Evolutionary conservation across 2,329 filamentous ascomycete genomes (phyloP).

Genomic region (Cryphonectria radicalis): DNA sequence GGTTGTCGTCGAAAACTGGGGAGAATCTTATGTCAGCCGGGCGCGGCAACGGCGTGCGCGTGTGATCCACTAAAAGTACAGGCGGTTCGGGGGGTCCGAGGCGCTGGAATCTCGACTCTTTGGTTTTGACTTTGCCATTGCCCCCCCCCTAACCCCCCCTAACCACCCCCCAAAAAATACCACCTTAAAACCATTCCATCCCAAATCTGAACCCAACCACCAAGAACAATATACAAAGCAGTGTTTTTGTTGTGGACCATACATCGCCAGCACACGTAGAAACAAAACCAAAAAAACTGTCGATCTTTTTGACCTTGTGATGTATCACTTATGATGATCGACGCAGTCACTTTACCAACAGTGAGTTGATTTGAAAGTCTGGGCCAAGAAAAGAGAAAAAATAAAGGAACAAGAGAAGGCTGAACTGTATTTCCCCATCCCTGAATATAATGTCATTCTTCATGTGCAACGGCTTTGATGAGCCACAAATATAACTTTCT

Average conservation of each 20-base stretch:
- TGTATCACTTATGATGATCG: not conserved
- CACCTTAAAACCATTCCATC: not conserved
- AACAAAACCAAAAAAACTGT: not conserved
- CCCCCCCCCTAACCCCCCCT: no score
- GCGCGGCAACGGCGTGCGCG: slow-evolving; percentile 3
- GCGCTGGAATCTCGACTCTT: not conserved
- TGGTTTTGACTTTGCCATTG: not conserved
- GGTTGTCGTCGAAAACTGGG: slow-evolving; percentile 19
- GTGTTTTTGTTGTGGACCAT: not conserved
- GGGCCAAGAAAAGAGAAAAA: not conserved
- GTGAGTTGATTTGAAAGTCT: not conserved
- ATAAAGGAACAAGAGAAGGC: not conserved
- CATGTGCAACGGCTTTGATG: not conserved
- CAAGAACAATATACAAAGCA: not conserved
- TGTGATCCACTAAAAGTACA: not conserved
- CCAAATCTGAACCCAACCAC: not conserved
- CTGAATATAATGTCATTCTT: not conserved
- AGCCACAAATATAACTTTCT: not conserved
- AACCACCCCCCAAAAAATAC: not conserved
- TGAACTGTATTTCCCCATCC: not conserved
- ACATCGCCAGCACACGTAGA: not conserved
- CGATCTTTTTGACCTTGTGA: not conserved
- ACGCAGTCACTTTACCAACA: not conserved
- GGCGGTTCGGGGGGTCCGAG: not conserved
- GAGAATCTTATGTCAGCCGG: slow-evolving; percentile 23